Evolutionary conservation across 1,284 basidiomycete genomes (phyloP), one percentile per base, ranked within the genome.

Genomic region (Trametes pubescens): DNA sequence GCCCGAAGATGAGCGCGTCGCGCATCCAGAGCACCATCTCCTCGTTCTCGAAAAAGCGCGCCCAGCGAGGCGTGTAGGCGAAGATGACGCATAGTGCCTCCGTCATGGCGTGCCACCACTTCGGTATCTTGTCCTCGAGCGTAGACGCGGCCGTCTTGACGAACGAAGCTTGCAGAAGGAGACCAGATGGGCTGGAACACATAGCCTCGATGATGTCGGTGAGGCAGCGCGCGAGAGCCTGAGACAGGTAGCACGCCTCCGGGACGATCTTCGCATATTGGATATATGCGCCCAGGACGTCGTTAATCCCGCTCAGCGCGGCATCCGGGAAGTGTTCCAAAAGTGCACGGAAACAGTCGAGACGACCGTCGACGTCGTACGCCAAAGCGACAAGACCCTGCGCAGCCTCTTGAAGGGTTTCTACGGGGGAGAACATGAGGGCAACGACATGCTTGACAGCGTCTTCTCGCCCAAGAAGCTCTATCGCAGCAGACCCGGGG

Each of bases 1-100:
- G 81, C 16, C 91, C 94, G 73, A 97, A 95, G 61, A 98, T 95
- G 58, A 98, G 82, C 0, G 95, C 96, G 75, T 98, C 96, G 65
- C 95, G 88, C 96, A 99, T 98, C 96, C 96, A 99, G 52, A 90
- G 86, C 26, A 92, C 85, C 95, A 99, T 97, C 58, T 90, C 88
- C 34, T 89, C 85, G 71, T 87, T 88, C 64, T 92, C 89, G 74
- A 93, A 94, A 73, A 84, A 91, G 11, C 81, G 77, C 0, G 96
- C 87, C 96, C 96, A 99, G 22, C 81, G 74, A 0, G 91, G 89
- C 3, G 95, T 96, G 57, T 86, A 84, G 71, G 86, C 87, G 79
- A 97, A 97, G 67, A 98, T 94, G 58, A 91, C 82, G 0, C 91
- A 85, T 51, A 96, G 85, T 5, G 92, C 86, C 57, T 84, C 83